These are phyloP conservation scores for Trypanosoma lewisi DNA, from an alignment of 208 protist species.

Conservation along the genomic window DNA sequence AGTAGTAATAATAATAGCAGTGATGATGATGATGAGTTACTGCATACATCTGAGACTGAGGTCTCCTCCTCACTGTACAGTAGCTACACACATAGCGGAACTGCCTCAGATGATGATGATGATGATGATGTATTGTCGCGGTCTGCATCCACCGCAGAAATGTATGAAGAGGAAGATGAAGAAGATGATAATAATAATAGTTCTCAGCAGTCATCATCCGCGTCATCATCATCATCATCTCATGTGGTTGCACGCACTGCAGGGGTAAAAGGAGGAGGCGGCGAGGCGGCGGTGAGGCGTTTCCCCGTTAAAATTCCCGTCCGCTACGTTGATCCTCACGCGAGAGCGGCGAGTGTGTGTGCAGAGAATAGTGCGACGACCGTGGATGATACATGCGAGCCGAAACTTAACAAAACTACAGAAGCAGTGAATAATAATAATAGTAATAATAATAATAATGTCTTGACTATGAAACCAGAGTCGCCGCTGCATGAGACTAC, in stretches of 20 bases:
- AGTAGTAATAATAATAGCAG: neutral
- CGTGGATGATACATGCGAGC: neutral
- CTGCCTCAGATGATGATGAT: neutral
- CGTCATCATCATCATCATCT: neutral
- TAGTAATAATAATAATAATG: too few relatives aligned
- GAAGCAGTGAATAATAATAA: too few relatives aligned
- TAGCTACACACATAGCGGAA: neutral
- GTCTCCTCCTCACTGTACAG: neutral
- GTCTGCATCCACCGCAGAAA: constrained; percentile 16
- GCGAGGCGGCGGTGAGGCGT: constrained; percentile 4
- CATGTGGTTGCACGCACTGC: neutral
- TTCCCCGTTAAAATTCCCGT: neutral
- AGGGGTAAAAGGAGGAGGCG: neutral
- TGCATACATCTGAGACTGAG: neutral
- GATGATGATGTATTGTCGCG: constrained; percentile 20
- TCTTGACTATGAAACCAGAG: too few relatives aligned
- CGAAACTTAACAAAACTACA: too few relatives aligned
- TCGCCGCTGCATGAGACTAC: too few relatives aligned
- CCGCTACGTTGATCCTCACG: neutral
- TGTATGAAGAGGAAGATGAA: constrained; percentile 1
- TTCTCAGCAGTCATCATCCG: neutral
- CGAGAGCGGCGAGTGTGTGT: neutral
- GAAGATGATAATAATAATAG: neutral
- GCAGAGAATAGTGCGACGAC: neutral
- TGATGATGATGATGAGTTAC: neutral